Base-by-base conservation (phyloP, 2,329 filamentous ascomycete genomes). In the Monosporascus sp. region DNA sequence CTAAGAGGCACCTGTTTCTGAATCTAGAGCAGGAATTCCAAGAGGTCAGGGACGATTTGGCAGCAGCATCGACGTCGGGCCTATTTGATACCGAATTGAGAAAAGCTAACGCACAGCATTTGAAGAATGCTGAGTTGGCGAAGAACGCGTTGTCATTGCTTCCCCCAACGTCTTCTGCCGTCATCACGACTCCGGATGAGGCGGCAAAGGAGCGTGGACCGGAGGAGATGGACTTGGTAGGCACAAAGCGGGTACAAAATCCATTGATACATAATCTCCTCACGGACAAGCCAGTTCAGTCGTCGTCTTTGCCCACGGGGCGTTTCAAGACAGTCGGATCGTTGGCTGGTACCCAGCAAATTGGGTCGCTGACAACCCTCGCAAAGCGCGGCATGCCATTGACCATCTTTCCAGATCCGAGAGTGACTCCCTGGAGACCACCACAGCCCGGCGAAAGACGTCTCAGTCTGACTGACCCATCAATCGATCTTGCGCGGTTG, bases 251-350 rank as follows among this genome's bases (percentile, higher is more conserved):
- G 47, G 77, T 74, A 52, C 79, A 81, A 64, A 99, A 99, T 62
- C 91, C 92, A 0, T 76, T 99, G 1, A 94, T 99, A 46, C 91
- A 99, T 71, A 97, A 97, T 63, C 82, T 99, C 1, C 80, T 99
- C 9, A 99, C 94, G 2, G 94, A 99, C 71, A 95, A 96, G 64
- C 93, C 94, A 0, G 82, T 92, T 15, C 88, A 91, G 59, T 97
- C 94, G 1, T 94, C 94, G 1, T 99, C 94, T 0, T 76, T 99
- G 0, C 94, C 94, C 0, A 78, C 85, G 6, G 82, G 85, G 41
- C 80, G 89, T 48, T 79, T 90, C 34, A 73, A 69, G 52, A 64
- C 71, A 1, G 61, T 67, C 37, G 64, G 57, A 51, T 66, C 63
- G 61, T 71, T 70, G n/a, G 69, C 68, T 11, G 76, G 62, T 17